Evolutionary conservation across 108 stramenopile genomes (phyloP).

Genomic region (Heterococcus sp.): DNA sequence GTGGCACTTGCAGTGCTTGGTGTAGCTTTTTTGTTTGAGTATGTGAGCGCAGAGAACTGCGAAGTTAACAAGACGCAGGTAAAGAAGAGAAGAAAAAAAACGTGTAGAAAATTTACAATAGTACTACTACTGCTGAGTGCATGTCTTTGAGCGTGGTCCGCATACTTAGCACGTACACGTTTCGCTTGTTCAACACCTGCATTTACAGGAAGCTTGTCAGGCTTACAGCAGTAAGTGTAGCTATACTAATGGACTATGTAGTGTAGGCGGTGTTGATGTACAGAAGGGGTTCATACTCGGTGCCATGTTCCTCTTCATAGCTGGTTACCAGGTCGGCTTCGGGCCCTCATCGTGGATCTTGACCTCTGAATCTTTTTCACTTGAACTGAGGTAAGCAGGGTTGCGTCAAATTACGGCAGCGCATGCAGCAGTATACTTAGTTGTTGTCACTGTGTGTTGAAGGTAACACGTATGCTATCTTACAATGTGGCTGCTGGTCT

Average conservation of each 20-base stretch:
- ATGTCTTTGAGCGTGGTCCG: no score
- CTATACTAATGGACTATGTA: conserved; percentile 29
- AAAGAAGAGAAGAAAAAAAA: no score
- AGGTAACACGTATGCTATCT: neutral
- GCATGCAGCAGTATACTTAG: no score
- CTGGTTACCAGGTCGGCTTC: conserved; percentile 48
- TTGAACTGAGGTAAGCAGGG: conserved; percentile 46
- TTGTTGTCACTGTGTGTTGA: neutral
- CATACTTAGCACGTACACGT: no score
- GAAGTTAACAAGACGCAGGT: conserved; percentile 13
- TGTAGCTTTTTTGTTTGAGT: conserved; percentile 44
- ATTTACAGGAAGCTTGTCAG: neutral
- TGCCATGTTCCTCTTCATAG: conserved; percentile 55
- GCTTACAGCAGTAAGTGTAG: conserved; percentile 20
- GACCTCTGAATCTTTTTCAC: conserved; percentile 51
- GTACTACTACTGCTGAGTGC: no score
- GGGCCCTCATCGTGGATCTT: conserved; percentile 54
- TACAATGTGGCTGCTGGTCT: neutral
- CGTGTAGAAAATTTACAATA: no score
- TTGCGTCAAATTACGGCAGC: no score
- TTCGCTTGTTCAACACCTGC: no score
- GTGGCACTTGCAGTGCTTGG: conserved; percentile 53
- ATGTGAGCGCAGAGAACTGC: conserved; percentile 22
- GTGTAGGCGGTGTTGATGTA: conserved; percentile 10
- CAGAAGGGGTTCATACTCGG: conserved; percentile 41